These are phyloP conservation scores for Eucalyptus pauciflora DNA, from an alignment of 345 rosid genomes.

Conservation along the genomic window DNA sequence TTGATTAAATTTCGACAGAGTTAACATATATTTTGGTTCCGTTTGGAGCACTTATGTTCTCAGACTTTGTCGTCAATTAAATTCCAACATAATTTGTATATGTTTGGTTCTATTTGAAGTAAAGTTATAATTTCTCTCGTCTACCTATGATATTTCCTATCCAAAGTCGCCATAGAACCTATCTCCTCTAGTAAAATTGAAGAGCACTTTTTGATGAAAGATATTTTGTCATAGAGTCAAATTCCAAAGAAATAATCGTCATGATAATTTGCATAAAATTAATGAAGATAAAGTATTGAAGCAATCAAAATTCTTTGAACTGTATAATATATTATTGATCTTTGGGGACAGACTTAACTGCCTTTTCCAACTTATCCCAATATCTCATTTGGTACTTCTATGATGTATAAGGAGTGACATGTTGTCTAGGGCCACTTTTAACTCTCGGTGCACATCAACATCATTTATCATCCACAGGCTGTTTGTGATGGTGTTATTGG, in stretches of 20 bases:
- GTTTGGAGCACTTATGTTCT: no score
- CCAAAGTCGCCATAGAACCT: no score
- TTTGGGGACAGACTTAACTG: neutral
- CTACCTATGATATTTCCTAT: no score
- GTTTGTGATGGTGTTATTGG: neutral
- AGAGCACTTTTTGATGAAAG: neutral
- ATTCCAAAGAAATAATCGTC: no score
- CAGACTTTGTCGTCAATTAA: accelerated
- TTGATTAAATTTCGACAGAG: no score
- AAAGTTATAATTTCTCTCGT: no score
- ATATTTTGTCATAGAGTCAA: neutral
- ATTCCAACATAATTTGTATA: no score
- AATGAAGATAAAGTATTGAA: neutral
- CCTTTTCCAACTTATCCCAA: neutral
- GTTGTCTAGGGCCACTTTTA: neutral
- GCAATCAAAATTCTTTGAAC: neutral
- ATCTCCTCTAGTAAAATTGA: no score
- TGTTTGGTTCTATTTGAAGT: no score
- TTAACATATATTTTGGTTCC: no score
- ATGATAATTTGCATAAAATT: neutral
- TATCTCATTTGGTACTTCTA: neutral
- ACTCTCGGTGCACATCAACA: neutral
- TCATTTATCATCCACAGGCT: neutral
- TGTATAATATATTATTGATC: neutral
- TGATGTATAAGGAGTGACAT: neutral